Percentiles rank a stretch among this genome's conserved stretches.
phyloP scores from a whole-genome alignment of 208 protist genomes.

The Leishmania gerbilli region DNA sequence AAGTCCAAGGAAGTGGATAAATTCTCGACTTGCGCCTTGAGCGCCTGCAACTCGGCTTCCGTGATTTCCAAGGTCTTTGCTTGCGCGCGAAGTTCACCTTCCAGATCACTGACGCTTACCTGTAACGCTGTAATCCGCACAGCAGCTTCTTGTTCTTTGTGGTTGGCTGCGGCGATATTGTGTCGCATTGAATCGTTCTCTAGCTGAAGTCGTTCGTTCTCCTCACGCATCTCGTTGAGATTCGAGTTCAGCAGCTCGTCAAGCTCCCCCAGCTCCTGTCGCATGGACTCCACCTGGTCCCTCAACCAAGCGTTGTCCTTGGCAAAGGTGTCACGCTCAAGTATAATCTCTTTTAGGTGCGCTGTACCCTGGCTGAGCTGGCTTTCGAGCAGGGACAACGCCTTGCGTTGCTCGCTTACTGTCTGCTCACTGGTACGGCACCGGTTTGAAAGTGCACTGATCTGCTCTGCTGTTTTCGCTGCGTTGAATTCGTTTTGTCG shows the following conservation, averaged over 20 bases:
- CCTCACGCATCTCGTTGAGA: slow-evolving; percentile 80
- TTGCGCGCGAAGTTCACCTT: slow-evolving; percentile 38
- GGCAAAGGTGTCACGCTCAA: slow-evolving; percentile 16
- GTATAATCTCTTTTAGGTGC: slow-evolving; percentile 11
- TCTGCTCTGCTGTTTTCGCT: slow-evolving; percentile 1
- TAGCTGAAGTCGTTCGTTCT: slow-evolving; percentile 55
- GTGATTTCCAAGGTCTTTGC: slow-evolving; percentile 60
- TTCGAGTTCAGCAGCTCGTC: slow-evolving; percentile 72
- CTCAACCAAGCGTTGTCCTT: slow-evolving; percentile 73
- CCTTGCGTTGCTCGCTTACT: slow-evolving; percentile 24
- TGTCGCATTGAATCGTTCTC: slow-evolving; percentile 42
- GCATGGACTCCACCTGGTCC: slow-evolving; percentile 69
- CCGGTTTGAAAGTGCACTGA: neutral
- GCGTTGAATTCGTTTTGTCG: neutral
- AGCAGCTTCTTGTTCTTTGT: slow-evolving; percentile 13
- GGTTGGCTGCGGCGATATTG: slow-evolving; percentile 21
- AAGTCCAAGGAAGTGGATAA: slow-evolving; percentile 15
- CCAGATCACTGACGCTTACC: neutral
- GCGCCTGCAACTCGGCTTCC: slow-evolving; percentile 41
- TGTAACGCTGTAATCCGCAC: neutral
- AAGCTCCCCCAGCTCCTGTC: slow-evolving; percentile 66
- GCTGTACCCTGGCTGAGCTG: slow-evolving; percentile 12
- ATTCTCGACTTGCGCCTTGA: slow-evolving; percentile 39
- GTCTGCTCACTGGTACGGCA: slow-evolving; percentile 13
- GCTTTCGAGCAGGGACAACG: slow-evolving; percentile 20